A percentile compares a stretch with the other conserved stretches of the same genome.
phyloP scores from a whole-genome alignment of 116 monocot species.

The Cymodocea nodosa region DNA sequence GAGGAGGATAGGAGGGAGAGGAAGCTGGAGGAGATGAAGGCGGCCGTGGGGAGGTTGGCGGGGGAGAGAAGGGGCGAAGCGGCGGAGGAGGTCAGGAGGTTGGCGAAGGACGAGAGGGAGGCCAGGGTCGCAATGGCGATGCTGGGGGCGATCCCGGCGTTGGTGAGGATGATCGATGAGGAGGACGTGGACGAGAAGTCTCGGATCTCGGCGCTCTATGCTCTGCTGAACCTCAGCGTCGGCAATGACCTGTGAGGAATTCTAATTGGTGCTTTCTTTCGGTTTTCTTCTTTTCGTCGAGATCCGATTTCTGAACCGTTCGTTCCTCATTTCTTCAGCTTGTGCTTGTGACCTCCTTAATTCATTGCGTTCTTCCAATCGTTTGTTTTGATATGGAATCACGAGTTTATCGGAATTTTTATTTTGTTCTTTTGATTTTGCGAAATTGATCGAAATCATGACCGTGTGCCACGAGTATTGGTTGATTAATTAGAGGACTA shows the following conservation, averaged over 20 bases:
- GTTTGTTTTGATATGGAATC: too few relatives aligned
- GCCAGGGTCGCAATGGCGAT: conserved; percentile 57
- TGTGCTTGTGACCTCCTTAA: neutral
- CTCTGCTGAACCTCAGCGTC: conserved; percentile 73
- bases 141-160: conserved; percentile 70
- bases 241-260: conserved; percentile 55
- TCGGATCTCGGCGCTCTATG: conserved; percentile 42
- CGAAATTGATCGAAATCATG: too few relatives aligned
- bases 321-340: neutral
- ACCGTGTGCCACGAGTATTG: too few relatives aligned
- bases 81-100: conserved; percentile 31
- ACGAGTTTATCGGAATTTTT: too few relatives aligned
- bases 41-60: conserved; percentile 28
- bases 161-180: conserved; percentile 21
- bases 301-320: neutral
- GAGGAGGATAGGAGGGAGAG: conserved; percentile 16
- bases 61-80: neutral
- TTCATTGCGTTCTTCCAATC: too few relatives aligned
- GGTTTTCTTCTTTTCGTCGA: neutral
- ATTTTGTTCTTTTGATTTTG: too few relatives aligned
- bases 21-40: conserved; percentile 28
- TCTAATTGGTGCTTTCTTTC: too few relatives aligned
- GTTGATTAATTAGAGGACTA: too few relatives aligned
- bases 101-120: conserved; percentile 60
- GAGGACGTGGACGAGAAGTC: neutral